Conservation (phyloP, 1,284 basidiomycete genomes). For the Wolfiporia cocos region DNA sequence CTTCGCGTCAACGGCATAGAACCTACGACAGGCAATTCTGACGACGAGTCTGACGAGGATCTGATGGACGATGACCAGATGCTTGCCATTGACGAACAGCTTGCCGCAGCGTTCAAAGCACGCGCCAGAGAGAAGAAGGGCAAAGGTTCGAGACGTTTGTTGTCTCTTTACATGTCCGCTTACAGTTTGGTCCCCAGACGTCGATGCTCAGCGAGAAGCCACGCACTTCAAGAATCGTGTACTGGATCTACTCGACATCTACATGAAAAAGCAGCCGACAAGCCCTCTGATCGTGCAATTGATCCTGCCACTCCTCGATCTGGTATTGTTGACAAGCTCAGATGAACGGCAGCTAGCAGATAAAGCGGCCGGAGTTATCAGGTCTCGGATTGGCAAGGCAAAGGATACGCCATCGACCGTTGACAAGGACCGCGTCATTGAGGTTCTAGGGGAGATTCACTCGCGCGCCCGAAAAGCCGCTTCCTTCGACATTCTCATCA, state of each 20-base stretch:
- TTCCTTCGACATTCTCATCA: slow-evolving; percentile 55
- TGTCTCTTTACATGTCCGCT: slow-evolving; percentile 2
- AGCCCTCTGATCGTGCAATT: slow-evolving; percentile 64
- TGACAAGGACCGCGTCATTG: slow-evolving; percentile 38
- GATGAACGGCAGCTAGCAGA: slow-evolving; percentile 85
- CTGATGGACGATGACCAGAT: slow-evolving; percentile 96
- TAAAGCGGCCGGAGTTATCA: slow-evolving; percentile 79
- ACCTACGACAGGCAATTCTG: slow-evolving; percentile 42
- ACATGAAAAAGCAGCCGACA: slow-evolving; percentile 69
- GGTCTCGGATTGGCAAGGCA: slow-evolving; percentile 67
- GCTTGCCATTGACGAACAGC: slow-evolving; percentile 92
- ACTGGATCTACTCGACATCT: slow-evolving; percentile 87
- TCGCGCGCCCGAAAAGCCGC: slow-evolving; percentile 64
- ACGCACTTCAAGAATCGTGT: slow-evolving; percentile 94
- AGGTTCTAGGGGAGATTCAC: slow-evolving; percentile 68
- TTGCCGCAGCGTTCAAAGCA: slow-evolving; percentile 83
- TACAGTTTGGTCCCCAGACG: slow-evolving; percentile 30
- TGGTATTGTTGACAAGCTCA: slow-evolving; percentile 57
- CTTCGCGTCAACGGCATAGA: slow-evolving; percentile 70
- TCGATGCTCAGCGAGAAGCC: slow-evolving; percentile 74
- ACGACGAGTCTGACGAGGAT: slow-evolving; percentile 52
- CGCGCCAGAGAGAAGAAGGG: slow-evolving; percentile 58
- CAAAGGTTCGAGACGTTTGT: slow-evolving; percentile 42
- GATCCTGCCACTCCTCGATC: slow-evolving; percentile 72
- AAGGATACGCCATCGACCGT: slow-evolving; percentile 58